Evolutionary conservation across 495 filamentous ascomycete genomes (phyloP).

Genomic region (Tuber melanosporum): DNA sequence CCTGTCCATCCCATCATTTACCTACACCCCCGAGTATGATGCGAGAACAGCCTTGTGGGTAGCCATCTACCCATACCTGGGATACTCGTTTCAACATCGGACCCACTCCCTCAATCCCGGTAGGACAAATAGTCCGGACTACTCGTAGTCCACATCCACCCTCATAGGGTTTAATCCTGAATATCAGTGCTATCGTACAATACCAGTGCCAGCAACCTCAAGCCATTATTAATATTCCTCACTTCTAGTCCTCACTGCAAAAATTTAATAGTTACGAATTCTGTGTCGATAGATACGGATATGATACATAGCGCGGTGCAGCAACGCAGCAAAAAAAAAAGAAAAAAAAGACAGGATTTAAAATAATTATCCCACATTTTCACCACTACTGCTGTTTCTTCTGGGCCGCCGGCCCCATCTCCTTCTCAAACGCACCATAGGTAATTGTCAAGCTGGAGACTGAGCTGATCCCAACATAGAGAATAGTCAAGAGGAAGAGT

Average conservation of each 20-base stretch:
- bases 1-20: too few species aligned
- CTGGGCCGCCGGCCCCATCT: slow-evolving; percentile 78
- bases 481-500: slow-evolving; percentile 64
- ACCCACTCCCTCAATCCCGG: not conserved
- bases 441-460: slow-evolving; percentile 74
- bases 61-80: not conserved
- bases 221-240: not conserved
- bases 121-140: not conserved
- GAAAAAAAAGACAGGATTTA: not conserved
- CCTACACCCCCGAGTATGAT: too few species aligned
- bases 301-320: not conserved
- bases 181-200: not conserved
- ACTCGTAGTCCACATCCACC: not conserved
- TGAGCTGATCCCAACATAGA: slow-evolving; percentile 69
- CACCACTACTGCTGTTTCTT: slow-evolving; percentile 57
- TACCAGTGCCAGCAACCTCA: not conserved
- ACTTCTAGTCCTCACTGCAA: not conserved
- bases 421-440: slow-evolving; percentile 93
- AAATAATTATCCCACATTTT: slow-evolving; percentile 2
- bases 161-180: not conserved
- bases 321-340: slow-evolving; percentile 7
- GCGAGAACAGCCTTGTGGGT: not conserved
- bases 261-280: not conserved
- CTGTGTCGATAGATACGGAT: not conserved
- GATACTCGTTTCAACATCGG: not conserved